Conservation (phyloP, 2,329 filamentous ascomycete species). For the Xylaria arbuscula region DNA sequence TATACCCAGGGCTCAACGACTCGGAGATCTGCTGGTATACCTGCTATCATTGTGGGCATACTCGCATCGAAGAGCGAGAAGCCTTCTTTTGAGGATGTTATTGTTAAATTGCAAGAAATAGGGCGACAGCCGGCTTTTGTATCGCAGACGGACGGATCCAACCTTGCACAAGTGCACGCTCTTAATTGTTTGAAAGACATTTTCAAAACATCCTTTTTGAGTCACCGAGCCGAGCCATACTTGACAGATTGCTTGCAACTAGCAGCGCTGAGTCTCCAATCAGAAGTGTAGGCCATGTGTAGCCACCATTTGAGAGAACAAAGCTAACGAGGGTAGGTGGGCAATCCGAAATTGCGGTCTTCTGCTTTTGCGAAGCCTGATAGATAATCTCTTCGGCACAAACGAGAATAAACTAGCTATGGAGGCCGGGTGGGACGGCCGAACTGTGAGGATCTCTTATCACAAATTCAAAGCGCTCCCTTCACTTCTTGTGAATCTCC, state of each 20-base stretch:
- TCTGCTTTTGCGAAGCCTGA: constrained; percentile 86
- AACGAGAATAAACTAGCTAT: constrained; percentile 74
- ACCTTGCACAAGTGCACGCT: constrained; percentile 91
- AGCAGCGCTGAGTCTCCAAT: constrained; percentile 82
- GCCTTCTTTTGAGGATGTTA: constrained; percentile 72
- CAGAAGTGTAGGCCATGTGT: constrained; percentile 70
- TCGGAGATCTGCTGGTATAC: constrained; percentile 89
- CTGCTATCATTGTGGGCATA: constrained; percentile 85
- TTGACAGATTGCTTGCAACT: constrained; percentile 79
- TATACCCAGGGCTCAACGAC: constrained; percentile 83
- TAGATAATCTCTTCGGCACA: constrained; percentile 81
- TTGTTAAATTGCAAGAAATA: constrained; percentile 70
- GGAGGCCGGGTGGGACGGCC: constrained; percentile 72
- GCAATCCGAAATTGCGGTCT: constrained; percentile 93
- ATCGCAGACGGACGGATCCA: constrained; percentile 69
- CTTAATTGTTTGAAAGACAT: constrained; percentile 94
- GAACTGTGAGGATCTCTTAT: constrained; percentile 74
- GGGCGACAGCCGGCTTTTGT: constrained; percentile 64
- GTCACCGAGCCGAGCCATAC: constrained; percentile 77
- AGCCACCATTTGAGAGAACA: not conserved
- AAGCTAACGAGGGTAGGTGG: constrained; percentile 68
- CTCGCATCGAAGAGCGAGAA: constrained; percentile 71
- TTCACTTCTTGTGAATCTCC: constrained; percentile 70
- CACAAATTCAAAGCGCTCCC: constrained; percentile 75
- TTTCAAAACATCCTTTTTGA: constrained; percentile 83